Evolutionary conservation across 352 stramenopile species (phyloP).

Genomic region (Pythium phragmitis): DNA sequence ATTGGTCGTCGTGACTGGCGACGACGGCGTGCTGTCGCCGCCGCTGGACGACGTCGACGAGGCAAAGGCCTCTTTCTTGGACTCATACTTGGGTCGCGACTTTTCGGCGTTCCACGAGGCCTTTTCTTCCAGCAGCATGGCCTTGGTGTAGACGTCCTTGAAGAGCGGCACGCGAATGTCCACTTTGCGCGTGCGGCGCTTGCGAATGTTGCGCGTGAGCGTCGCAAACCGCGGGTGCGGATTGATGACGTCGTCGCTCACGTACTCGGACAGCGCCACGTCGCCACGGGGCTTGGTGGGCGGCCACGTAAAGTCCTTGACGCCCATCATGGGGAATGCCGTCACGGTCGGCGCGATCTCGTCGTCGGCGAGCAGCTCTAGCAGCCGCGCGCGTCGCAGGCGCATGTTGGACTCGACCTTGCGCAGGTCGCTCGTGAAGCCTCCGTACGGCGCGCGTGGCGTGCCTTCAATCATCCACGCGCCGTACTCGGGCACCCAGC

Average conservation of each 20-base stretch:
- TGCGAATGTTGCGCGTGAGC: slow-evolving; percentile 98
- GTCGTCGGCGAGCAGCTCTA: slow-evolving; percentile 91
- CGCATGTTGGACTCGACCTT: slow-evolving; percentile 99
- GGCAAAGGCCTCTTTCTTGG: slow-evolving; percentile 40
- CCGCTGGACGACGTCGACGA: slow-evolving; percentile 15
- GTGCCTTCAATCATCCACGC: slow-evolving; percentile 99
- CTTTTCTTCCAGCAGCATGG: slow-evolving; percentile 70
- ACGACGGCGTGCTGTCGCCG: slow-evolving; percentile 24
- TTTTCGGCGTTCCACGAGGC: slow-evolving; percentile 76
- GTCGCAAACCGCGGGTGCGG: slow-evolving; percentile 98
- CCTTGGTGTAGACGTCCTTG: slow-evolving; percentile 78
- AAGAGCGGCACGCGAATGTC: slow-evolving; percentile 89
- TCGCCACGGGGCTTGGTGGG: slow-evolving; percentile 55
- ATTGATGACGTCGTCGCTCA: slow-evolving; percentile 98
- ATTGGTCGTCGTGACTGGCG: slow-evolving; percentile 39
- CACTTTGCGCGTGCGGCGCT: slow-evolving; percentile 86
- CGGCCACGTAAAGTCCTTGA: slow-evolving; percentile 90
- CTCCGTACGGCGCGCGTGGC: slow-evolving; percentile 92
- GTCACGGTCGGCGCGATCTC: slow-evolving; percentile 97
- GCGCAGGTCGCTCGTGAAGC: slow-evolving; percentile 93
- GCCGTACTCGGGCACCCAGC: slow-evolving; percentile 99
- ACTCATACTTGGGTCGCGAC: slow-evolving; percentile 74
- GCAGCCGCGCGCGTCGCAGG: slow-evolving; percentile 92
- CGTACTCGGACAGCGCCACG: slow-evolving; percentile 94
- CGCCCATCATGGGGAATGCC: slow-evolving; percentile 96